A percentile compares a stretch with the other conserved stretches of the same genome.
Conservation (phyloP, 2,329 filamentous ascomycete species). For the Trichoderma polysporum region DNA sequence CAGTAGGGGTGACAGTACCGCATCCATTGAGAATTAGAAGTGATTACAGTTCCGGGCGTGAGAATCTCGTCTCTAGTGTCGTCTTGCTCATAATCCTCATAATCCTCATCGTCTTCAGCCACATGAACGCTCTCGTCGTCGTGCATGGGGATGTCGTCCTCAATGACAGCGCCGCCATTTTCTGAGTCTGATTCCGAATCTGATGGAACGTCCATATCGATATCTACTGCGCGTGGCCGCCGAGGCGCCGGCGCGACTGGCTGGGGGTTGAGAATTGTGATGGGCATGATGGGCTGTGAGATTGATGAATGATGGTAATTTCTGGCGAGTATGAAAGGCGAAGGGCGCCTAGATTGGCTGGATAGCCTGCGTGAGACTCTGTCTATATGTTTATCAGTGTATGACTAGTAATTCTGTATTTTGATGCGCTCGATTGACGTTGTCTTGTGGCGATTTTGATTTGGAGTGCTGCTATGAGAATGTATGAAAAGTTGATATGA, state of each 20-base stretch:
- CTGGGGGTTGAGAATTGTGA: constrained; percentile 48
- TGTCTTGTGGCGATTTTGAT: neutral
- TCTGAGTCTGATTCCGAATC: constrained; percentile 42
- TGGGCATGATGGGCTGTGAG: constrained; percentile 41
- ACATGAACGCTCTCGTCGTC: constrained; percentile 41
- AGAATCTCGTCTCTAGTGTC: constrained; percentile 57
- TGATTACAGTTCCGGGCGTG: constrained; percentile 86
- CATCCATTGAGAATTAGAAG: constrained; percentile 96
- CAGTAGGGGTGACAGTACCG: constrained; percentile 44
- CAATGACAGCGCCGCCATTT: constrained; percentile 44
- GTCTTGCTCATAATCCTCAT: constrained; percentile 25
- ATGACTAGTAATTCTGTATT: neutral
- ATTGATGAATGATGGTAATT: constrained; percentile 3
- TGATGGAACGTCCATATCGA: constrained; percentile 33
- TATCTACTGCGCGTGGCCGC: constrained; percentile 16
- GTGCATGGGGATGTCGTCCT: constrained; percentile 47
- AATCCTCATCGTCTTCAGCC: constrained; percentile 25
- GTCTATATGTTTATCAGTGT: neutral
- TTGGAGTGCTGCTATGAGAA: constrained; percentile 3
- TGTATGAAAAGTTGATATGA: constrained; percentile 17
- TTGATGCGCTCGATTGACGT: neutral
- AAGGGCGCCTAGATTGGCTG: neutral
- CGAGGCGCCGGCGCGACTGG: constrained; percentile 31
- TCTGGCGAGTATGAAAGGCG: neutral
- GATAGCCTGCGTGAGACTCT: neutral